Evolutionary conservation across 768 basidiomycete species (phyloP), one percentile per base, ranked within the genome.

Genomic region (Mycena rebaudengoi): DNA sequence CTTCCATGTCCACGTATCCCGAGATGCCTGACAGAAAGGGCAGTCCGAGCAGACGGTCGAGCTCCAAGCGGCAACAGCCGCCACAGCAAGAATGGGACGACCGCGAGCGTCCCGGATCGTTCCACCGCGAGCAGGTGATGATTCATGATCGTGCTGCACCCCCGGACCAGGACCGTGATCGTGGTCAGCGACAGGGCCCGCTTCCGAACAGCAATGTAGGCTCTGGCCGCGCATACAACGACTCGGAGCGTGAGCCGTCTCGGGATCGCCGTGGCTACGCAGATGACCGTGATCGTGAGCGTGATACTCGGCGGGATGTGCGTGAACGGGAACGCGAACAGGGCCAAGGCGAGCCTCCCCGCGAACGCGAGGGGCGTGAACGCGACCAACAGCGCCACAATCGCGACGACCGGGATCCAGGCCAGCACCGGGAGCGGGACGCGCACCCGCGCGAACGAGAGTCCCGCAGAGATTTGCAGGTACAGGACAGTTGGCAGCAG

Each of bases 291-390:
- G 23, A 35, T 4, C 49, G 37, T 23, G 61, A 62, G 39, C 52
- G 61, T 20, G 62, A 63, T n/a, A n/a, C n/a, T n/a, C 48, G 55
- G 21, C 46, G 54, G 23, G 52, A 56, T 4, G 54, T 7, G 32
- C 62, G 62, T 7, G 57, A 58, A 16, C 57, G 57, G 7, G 61
- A 60, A 20, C 58, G 52, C 20, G 60, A 62, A 28, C 60, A 37
- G 26, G 25, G 46, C 25, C 25, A 28, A 7, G 46, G 41, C 10
- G n/a, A 21, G 2, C 41, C 41, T 11, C 16, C 23, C 11, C 46
- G 23, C 46, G 46, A 48, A n/a, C 10, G 46, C n/a, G 25, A 16
- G 29, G 46, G 29, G 28, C 58, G 58, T n/a, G 53, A 56, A 43
- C n/a, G 56, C 54, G 57, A 58, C 16, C 30, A 35, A 4, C 35